phyloP scores from a whole-genome alignment of 2,329 filamentous ascomycete genomes.

The Elsinoe australis region DNA sequence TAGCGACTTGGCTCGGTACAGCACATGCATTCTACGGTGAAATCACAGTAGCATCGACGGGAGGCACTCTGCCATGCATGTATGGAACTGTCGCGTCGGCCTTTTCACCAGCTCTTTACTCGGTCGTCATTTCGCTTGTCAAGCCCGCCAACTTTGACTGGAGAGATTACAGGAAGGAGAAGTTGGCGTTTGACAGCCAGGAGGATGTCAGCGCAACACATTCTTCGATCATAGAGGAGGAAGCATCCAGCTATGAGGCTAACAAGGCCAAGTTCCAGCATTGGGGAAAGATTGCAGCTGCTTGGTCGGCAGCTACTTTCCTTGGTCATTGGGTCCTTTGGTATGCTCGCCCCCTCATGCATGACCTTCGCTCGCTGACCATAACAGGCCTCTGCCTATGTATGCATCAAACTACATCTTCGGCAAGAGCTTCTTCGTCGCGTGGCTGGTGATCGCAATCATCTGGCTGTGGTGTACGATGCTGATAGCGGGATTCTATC shows the following conservation, averaged over 20 bases:
- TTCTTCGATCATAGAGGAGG: constrained; percentile 9
- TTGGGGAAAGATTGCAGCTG: constrained; percentile 12
- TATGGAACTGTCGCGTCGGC: constrained; percentile 41
- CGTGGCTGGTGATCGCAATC: constrained; percentile 63
- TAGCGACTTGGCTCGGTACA: constrained; percentile 40
- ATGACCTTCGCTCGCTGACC: background rate
- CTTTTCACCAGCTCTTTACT: constrained; percentile 42
- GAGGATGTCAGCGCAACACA: background rate
- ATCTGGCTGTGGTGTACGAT: constrained; percentile 71
- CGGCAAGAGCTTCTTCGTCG: constrained; percentile 71
- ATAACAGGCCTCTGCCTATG: constrained; percentile 74
- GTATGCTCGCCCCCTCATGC: background rate
- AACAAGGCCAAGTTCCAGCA: constrained; percentile 10
- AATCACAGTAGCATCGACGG: constrained; percentile 37
- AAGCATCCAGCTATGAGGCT: constrained; percentile 6
- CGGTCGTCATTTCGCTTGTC: constrained; percentile 37
- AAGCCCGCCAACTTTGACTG: constrained; percentile 35
- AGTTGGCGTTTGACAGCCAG: constrained; percentile 13
- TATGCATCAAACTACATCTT: constrained; percentile 78
- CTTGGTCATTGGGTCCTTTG: constrained; percentile 12
- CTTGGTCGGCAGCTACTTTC: constrained; percentile 2
- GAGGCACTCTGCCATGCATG: constrained; percentile 36
- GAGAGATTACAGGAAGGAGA: constrained; percentile 36
- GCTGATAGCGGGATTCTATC: constrained; percentile 69
- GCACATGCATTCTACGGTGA: constrained; percentile 35